Conservation (phyloP, 2,329 filamentous ascomycete genomes). For the Raffaelea ambrosiae region DNA sequence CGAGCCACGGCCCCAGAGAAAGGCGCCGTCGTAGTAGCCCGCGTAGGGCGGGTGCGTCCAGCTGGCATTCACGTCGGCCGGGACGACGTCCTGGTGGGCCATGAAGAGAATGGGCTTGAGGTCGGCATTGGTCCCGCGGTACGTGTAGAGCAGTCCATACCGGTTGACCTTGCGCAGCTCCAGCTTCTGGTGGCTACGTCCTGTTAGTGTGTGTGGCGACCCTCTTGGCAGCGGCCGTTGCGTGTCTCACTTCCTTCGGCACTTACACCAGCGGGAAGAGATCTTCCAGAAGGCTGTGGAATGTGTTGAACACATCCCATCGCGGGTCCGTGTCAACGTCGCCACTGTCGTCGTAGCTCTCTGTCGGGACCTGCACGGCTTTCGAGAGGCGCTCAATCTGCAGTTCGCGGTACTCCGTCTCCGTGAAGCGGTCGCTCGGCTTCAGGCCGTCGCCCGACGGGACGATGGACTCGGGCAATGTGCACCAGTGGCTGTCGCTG, state of each 20-base stretch:
- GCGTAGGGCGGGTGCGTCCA: slow-evolving; percentile 54
- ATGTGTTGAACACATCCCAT: slow-evolving; percentile 48
- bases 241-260: slow-evolving; percentile 11
- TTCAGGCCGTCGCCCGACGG: not conserved
- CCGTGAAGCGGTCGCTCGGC: slow-evolving; percentile 3
- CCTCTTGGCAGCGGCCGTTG: no score
- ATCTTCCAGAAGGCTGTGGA: slow-evolving; percentile 38
- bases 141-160: slow-evolving; percentile 50
- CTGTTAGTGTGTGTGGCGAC: no score
- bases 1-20: slow-evolving; percentile 52
- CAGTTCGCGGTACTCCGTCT: not conserved
- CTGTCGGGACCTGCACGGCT: slow-evolving; percentile 21
- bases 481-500: slow-evolving; percentile 8
- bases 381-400: slow-evolving; percentile 18
- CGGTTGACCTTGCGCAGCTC: slow-evolving; percentile 47
- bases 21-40: slow-evolving; percentile 46
- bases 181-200: slow-evolving; percentile 15
- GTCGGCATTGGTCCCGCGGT: slow-evolving; percentile 37
- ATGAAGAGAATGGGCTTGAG: slow-evolving; percentile 50
- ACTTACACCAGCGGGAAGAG: slow-evolving; percentile 44
- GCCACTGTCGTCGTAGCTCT: slow-evolving; percentile 33
- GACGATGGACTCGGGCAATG: not conserved
- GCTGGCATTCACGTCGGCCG: slow-evolving; percentile 40
- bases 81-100: slow-evolving; percentile 57
- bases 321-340: slow-evolving; percentile 43